Evolutionary conservation across 1,284 basidiomycete genomes (phyloP).

Genomic region (Ceratobasidium theobromae): DNA sequence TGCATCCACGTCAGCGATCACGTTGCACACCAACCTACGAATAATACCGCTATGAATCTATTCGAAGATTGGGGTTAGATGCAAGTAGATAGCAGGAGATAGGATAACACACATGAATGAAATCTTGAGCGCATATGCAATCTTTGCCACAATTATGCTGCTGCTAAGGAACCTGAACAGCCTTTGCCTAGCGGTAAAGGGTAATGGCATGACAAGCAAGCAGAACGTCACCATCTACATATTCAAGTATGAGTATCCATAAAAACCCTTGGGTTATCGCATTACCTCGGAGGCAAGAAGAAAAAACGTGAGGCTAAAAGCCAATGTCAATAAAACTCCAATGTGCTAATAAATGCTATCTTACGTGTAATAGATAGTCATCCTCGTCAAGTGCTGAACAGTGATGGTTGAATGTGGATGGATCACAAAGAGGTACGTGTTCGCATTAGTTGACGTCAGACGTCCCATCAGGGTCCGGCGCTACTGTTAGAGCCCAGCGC

Average conservation of each 20-base stretch:
- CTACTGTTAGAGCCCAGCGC: not conserved
- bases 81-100: not conserved
- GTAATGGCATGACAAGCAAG: constrained; percentile 72
- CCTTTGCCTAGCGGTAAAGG: constrained; percentile 67
- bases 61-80: constrained; percentile 1
- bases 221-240: constrained; percentile 70
- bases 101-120: constrained; percentile 77
- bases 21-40: constrained; percentile 46
- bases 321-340: constrained; percentile 39
- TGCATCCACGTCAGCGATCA: not conserved
- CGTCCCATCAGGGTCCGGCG: not conserved
- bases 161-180: constrained; percentile 77
- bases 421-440: constrained; percentile 12
- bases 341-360: not conserved
- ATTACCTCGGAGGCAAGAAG: constrained; percentile 69
- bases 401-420: constrained; percentile 3
- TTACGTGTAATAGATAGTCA: constrained; percentile 66
- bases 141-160: constrained; percentile 65
- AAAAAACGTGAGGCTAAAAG: constrained; percentile 74
- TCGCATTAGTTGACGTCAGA: constrained; percentile 29
- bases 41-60: constrained; percentile 84
- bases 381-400: constrained; percentile 41
- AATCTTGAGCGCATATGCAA: constrained; percentile 85
- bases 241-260: not conserved
- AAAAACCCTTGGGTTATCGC: not conserved